A percentile compares a stretch with the other conserved stretches of the same genome.
These are phyloP conservation scores for Oryza glaberrima DNA, from an alignment of 176 grass and related monocot species.

Conservation along the genomic window DNA sequence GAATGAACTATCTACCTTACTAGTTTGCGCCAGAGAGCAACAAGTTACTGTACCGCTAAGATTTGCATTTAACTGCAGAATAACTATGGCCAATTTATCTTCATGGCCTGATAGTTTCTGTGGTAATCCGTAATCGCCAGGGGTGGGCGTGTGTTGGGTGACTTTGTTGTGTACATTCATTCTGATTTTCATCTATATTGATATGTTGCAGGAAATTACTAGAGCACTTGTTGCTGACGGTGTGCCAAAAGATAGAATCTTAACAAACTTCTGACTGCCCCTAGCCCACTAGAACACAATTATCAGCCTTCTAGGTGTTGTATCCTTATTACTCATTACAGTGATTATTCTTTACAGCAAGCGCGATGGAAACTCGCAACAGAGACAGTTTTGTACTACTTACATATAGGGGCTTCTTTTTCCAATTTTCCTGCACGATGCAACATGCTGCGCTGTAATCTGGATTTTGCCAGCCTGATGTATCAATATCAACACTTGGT, in stretches of 20 bases:
- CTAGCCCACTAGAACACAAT: not conserved
- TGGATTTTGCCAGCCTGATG: constrained; percentile 31
- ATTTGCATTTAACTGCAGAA: not conserved
- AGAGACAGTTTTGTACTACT: constrained; percentile 37
- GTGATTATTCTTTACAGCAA: constrained; percentile 27
- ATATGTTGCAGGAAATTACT: constrained; percentile 74
- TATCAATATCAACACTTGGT: constrained; percentile 24
- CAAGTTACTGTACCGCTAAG: not conserved
- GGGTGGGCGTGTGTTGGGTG: not conserved
- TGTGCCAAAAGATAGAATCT: constrained; percentile 66
- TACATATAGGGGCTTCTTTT: constrained; percentile 41
- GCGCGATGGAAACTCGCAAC: not conserved
- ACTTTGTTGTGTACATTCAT: not conserved
- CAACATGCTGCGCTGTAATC: not conserved
- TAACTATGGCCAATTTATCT: constrained; percentile 16
- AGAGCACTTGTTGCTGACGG: constrained; percentile 72
- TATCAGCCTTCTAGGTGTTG: constrained; percentile 26
- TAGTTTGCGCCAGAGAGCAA: not conserved
- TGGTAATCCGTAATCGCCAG: not conserved
- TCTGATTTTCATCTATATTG: not conserved
- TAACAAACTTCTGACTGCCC: constrained; percentile 66
- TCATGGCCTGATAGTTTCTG: not conserved
- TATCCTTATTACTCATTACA: constrained; percentile 24
- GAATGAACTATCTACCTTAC: not conserved
- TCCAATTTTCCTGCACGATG: not conserved